Evolutionary conservation across 306 rosid species (phyloP), one percentile per base, ranked within the genome.

Genomic region (Gastrolobium villosum): DNA sequence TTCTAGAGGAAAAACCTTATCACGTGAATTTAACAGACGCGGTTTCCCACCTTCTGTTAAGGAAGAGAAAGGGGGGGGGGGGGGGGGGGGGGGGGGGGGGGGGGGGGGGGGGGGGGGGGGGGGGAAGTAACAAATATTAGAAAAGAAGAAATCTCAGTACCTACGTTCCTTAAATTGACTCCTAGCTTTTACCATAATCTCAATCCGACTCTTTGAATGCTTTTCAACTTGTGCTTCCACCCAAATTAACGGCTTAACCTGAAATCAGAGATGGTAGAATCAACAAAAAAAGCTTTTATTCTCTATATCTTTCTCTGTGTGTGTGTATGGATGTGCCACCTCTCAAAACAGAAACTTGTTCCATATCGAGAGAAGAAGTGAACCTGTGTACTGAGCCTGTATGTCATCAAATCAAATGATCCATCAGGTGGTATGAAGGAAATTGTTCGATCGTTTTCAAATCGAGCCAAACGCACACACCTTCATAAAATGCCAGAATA

Each of bases 111-210:
- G 28, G 11, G 26, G 36, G 60, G 3, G 49, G 9, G 10, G 34
- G 6, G 69, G n/a, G 44, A 50, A 26, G 5, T 15, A 73, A 43
- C 54, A 55, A 15, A 62, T 32, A 62, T 7, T 37, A 55, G 50
- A 79, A 61, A 15, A 41, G 72, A 36, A 43, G 49, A 37, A 55
- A 65, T 78, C 13, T 44, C 57, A 62, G 59, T 90, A 94, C 98
- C 98, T 94, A 36, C 98, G 97, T 89, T 94, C 98, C 96, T 94
- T 94, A 84, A 89, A 94, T 85, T 94, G 98, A 86, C 98, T 94
- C 83, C 98, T 88, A 63, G 98, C 96, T 80, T 94, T 94, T 71
- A 94, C 98, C 88, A 83, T 86, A 41, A 94, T 90, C 90, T 94
- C 98, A 15, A 94, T 87, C 72, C 98, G 96, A 70, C 97, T 94